Evolutionary conservation across 805 yeast genomes (phyloP).

Genomic region (Ogataea allantospora): DNA sequence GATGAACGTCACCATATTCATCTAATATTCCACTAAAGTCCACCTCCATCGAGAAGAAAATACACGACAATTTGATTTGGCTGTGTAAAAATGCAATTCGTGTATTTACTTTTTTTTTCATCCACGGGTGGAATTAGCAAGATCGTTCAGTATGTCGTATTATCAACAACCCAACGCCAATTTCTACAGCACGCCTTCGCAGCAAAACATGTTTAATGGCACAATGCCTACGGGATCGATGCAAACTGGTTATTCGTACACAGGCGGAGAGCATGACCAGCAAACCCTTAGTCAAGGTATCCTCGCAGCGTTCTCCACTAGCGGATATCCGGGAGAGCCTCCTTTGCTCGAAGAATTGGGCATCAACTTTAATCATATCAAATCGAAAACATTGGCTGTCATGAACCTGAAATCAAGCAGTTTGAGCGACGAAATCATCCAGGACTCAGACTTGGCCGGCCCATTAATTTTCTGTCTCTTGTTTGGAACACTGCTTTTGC

Average conservation of each 20-base stretch:
- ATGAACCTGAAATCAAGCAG: conserved; percentile 64
- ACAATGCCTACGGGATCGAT: conserved; percentile 30
- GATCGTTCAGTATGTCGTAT: conserved; percentile 31
- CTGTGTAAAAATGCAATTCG: conserved; percentile 5
- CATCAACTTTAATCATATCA: conserved; percentile 85
- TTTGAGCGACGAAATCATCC: conserved; percentile 71
- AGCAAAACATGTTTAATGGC: conserved; percentile 16
- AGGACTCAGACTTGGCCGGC: conserved; percentile 92
- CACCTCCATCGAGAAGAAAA: background rate
- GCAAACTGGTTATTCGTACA: conserved; percentile 24
- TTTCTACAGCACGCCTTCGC: conserved; percentile 14
- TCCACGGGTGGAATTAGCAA: conserved; percentile 1
- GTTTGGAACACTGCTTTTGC: conserved; percentile 77
- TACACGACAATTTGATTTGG: background rate
- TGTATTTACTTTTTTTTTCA: conserved; percentile 4
- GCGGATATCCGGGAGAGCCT: conserved; percentile 94
- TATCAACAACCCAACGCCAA: conserved; percentile 31
- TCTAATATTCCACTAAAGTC: background rate
- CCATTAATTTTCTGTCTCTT: conserved; percentile 85
- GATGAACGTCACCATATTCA: conserved; percentile 17
- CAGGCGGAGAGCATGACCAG: conserved; percentile 29
- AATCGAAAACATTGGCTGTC: conserved; percentile 80
- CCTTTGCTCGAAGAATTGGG: conserved; percentile 91
- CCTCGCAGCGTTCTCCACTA: conserved; percentile 87
- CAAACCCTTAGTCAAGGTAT: conserved; percentile 66